Base-by-base conservation (phyloP, 2,329 filamentous ascomycete species). In the Aspergillus aculeatinus region DNA sequence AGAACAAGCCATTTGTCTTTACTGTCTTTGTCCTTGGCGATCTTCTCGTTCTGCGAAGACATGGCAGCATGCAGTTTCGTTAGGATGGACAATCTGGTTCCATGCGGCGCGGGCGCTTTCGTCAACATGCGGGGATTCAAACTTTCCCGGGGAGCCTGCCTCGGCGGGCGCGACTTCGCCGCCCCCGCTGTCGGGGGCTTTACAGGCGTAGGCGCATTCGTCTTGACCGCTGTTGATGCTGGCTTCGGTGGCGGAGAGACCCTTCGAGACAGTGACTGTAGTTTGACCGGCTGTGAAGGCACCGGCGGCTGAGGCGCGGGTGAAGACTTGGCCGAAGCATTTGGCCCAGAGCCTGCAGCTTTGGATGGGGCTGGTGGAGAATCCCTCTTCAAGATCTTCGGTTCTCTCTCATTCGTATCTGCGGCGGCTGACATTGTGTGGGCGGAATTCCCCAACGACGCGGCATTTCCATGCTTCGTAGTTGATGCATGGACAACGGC, bases 51-150 rank as follows among this genome's bases (percentile, higher is more conserved):
- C 6, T 78, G 70, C 10, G 70, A 60, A 48, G 70, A 65, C 71
- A 81, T 77, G n/a, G 77, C 72, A 14, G 72, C 67, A 66, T 82
- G 76, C 10, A 82, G 60, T 60, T 79, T 79, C 39, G 71, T 70
- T 35, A 82, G 65, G n/a, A 81, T 76, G 7, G 76, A 70, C 57
- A 76, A 64, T 44, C 80, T 77, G 33, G 73, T 71, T 31, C 70
- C 63, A 68, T 81, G 78, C 27, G 73, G 63, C 25, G 77, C 78
- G 33, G 80, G 80, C 10, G 79, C 73, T 51, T 77, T 78, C 1
- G 70, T 59, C 16, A 82, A 63, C 70, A 79, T 77, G 58, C 80
- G 74, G 31, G 80, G 80, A 60, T 80, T 80, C 47, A 82, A 64
- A 6, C 70, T 68, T 69, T 81, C 79, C 54, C 74, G 76, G 6